Conservation (phyloP, 2,329 filamentous ascomycete species). For the Ceratocystiopsis minuta region DNA sequence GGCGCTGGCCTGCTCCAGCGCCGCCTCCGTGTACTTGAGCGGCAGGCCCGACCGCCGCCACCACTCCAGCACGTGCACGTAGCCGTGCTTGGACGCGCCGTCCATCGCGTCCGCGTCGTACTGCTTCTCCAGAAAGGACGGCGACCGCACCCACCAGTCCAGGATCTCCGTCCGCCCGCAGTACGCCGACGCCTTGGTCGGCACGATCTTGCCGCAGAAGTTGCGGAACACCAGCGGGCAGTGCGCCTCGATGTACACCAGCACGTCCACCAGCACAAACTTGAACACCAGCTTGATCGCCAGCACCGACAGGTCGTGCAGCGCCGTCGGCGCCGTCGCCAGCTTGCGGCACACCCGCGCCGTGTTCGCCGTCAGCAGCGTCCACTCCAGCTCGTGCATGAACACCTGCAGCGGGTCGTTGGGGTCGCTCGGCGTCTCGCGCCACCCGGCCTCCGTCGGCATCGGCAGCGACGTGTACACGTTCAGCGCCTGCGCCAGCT, state of each 20-base stretch:
- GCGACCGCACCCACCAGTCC: slow-evolving; percentile 78
- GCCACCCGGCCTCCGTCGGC: slow-evolving; percentile 47
- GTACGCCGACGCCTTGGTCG: slow-evolving; percentile 72
- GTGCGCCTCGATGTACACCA: slow-evolving; percentile 47
- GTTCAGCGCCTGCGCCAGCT: slow-evolving; percentile 63
- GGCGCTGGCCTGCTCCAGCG: slow-evolving; percentile 72
- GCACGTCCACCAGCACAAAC: slow-evolving; percentile 64
- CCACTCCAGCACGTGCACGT: slow-evolving; percentile 81
- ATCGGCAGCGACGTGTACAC: slow-evolving; percentile 62
- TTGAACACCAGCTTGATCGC: slow-evolving; percentile 83
- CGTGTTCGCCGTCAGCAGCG: slow-evolving; percentile 56
- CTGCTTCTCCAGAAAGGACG: slow-evolving; percentile 68
- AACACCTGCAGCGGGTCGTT: slow-evolving; percentile 51
- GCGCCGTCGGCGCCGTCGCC: slow-evolving; percentile 49
- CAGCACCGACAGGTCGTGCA: slow-evolving; percentile 55
- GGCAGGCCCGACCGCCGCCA: slow-evolving; percentile 57
- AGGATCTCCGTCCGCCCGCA: slow-evolving; percentile 73
- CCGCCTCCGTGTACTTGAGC: slow-evolving; percentile 70
- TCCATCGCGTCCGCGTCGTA: slow-evolving; percentile 77
- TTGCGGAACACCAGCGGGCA: slow-evolving; percentile 62
- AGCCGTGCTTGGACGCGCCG: slow-evolving; percentile 70
- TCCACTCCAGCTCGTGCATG: slow-evolving; percentile 69
- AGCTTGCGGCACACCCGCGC: slow-evolving; percentile 57
- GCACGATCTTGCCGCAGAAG: slow-evolving; percentile 69
- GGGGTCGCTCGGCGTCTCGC: slow-evolving; percentile 35